These are phyloP conservation scores for Deuterostichococcus epilithicus DNA, from an alignment of 139 green algal genomes.

Conservation along the genomic window DNA sequence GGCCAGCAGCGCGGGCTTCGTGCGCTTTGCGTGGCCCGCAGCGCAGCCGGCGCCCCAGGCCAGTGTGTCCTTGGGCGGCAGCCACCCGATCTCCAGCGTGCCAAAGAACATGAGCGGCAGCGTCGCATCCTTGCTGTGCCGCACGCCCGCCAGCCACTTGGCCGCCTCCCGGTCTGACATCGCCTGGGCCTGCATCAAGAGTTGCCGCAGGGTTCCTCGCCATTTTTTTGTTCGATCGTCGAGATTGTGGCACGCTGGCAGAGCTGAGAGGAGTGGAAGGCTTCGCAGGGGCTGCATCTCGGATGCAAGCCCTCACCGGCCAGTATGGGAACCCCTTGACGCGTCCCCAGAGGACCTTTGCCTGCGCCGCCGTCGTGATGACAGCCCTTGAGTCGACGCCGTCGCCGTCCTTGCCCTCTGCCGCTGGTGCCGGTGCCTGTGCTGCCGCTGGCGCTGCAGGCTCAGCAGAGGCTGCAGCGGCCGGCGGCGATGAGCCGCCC, in stretches of 20 bases:
- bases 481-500: too few relatives aligned
- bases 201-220: not conserved
- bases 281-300: not conserved
- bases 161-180: slow-evolving; percentile 10
- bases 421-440: slow-evolving; percentile 3
- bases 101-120: slow-evolving; percentile 74
- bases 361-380: slow-evolving; percentile 7
- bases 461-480: not conserved
- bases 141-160: slow-evolving; percentile 7
- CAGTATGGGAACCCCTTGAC: slow-evolving; percentile 74
- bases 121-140: not conserved
- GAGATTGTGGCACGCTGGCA: not conserved
- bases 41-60: slow-evolving; percentile 32
- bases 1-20: slow-evolving; percentile 25
- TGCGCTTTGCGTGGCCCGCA: slow-evolving; percentile 37
- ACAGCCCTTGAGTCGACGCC: not conserved
- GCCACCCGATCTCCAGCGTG: slow-evolving; percentile 68
- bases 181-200: slow-evolving; percentile 36
- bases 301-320: slow-evolving; percentile 51
- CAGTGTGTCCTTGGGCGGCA: slow-evolving; percentile 36
- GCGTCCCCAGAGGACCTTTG: slow-evolving; percentile 43
- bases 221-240: not conserved
- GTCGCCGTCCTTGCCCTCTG: not conserved
- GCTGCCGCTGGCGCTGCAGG: not conserved
- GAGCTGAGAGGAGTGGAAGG: not conserved